Conservation (phyloP, 2,329 filamentous ascomycete genomes). For the Cadophora sp. region DNA sequence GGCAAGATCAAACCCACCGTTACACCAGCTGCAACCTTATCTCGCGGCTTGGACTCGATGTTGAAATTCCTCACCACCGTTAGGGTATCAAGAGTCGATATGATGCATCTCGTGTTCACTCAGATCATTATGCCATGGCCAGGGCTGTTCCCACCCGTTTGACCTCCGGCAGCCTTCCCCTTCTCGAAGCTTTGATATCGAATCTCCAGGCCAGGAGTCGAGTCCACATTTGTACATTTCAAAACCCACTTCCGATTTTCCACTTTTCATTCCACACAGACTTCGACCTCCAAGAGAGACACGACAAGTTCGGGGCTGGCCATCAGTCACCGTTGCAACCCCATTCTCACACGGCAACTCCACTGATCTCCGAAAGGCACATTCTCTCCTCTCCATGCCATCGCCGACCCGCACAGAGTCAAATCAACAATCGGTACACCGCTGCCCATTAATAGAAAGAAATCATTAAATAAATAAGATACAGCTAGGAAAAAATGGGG, state of each 20-base stretch:
- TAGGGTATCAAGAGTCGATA: too few species aligned
- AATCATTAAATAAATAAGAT: background rate
- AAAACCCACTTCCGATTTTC: background rate
- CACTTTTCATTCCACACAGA: background rate
- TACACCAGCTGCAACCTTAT: slow-evolving; percentile 17
- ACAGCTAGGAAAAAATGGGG: background rate
- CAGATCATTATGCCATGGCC: background rate
- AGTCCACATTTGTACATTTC: background rate
- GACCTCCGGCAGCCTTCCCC: background rate
- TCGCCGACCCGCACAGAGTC: background rate
- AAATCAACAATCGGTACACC: background rate
- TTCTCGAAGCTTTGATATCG: slow-evolving; percentile 23
- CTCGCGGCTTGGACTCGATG: slow-evolving; percentile 1
- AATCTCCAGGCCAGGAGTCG: slow-evolving; percentile 9
- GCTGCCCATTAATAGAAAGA: background rate
- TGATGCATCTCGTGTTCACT: slow-evolving; percentile 18
- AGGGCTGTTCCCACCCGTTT: background rate
- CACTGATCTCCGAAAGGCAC: slow-evolving; percentile 10
- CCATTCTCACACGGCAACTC: slow-evolving; percentile 7
- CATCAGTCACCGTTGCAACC: background rate
- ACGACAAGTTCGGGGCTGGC: background rate
- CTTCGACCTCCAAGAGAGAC: background rate
- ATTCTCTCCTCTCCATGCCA: background rate
- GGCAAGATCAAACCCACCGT: background rate
- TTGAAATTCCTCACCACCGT: too few species aligned